phyloP scores from a whole-genome alignment of 176 grass and related monocot genomes.

The Zoysia japonica region DNA sequence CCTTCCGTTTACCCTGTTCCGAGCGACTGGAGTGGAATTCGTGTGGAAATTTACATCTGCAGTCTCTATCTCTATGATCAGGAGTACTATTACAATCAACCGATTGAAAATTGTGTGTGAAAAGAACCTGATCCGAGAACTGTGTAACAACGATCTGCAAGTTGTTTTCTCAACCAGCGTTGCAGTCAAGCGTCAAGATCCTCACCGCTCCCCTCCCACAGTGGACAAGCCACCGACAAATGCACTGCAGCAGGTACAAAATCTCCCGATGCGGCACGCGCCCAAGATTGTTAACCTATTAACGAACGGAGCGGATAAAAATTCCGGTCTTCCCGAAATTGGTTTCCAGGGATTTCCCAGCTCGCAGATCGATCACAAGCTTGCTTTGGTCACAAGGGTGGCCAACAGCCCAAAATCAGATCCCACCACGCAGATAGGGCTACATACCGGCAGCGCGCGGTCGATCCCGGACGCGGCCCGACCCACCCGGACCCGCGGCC shows the following conservation, averaged over 20 bases:
- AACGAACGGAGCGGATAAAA: no score
- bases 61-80: neutral
- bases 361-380: no score
- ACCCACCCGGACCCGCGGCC: neutral
- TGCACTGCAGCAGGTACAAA: no score
- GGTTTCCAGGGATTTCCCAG: no score
- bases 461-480: slow-evolving; percentile 11
- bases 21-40: neutral
- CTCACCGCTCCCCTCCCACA: neutral
- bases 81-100: neutral
- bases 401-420: no score
- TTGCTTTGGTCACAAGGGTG: no score
- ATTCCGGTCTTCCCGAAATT: no score
- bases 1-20: neutral
- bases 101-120: neutral
- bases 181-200: neutral
- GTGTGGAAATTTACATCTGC: neutral
- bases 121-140: neutral
- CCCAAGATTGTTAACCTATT: no score
- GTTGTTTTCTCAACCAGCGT: neutral
- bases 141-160: neutral
- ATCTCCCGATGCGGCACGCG: no score
- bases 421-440: no score
- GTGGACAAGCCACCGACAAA: neutral
- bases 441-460: neutral